Percentiles rank a stretch among this genome's conserved stretches.
phyloP scores from a whole-genome alignment of 2,329 filamentous ascomycete genomes.

The Didymella glomerata region DNA sequence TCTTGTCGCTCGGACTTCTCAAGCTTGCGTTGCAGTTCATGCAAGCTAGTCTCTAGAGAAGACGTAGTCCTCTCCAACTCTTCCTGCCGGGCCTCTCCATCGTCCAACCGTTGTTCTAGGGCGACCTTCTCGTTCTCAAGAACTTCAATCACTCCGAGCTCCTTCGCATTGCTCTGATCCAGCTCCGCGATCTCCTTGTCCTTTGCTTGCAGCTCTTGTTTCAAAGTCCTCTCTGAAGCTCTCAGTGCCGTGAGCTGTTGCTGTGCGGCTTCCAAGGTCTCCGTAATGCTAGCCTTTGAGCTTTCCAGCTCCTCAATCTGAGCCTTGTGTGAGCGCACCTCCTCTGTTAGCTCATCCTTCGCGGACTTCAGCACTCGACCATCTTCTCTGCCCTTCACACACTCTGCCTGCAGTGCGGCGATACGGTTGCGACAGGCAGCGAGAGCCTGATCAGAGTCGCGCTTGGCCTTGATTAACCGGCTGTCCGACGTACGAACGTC shows the following conservation, averaged over 20 bases:
- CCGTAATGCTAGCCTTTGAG: constrained; percentile 35
- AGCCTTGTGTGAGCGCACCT: constrained; percentile 40
- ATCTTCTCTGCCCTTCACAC: constrained; percentile 38
- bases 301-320: constrained; percentile 42
- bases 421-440: constrained; percentile 47
- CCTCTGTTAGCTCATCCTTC: constrained; percentile 35
- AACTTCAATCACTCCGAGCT: constrained; percentile 31
- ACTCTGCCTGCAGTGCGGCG: constrained; percentile 44
- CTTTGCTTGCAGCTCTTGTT: constrained; percentile 37
- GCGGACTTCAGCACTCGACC: constrained; percentile 29
- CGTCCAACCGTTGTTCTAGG: constrained; percentile 33
- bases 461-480: constrained; percentile 48
- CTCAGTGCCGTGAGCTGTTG: constrained; percentile 31
- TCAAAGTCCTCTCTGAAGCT: constrained; percentile 32
- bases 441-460: constrained; percentile 50
- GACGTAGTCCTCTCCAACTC: constrained; percentile 35
- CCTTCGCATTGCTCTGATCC: constrained; percentile 27
- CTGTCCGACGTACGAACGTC: constrained; percentile 47
- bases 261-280: constrained; percentile 35
- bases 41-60: constrained; percentile 35
- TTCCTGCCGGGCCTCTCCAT: constrained; percentile 27
- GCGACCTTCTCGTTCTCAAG: constrained; percentile 37
- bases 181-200: constrained; percentile 39
- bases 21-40: constrained; percentile 30
- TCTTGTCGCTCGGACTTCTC: constrained; percentile 35